Base-by-base conservation (phyloP, 2,329 filamentous ascomycete species). In the Hypoxylon sp. region DNA sequence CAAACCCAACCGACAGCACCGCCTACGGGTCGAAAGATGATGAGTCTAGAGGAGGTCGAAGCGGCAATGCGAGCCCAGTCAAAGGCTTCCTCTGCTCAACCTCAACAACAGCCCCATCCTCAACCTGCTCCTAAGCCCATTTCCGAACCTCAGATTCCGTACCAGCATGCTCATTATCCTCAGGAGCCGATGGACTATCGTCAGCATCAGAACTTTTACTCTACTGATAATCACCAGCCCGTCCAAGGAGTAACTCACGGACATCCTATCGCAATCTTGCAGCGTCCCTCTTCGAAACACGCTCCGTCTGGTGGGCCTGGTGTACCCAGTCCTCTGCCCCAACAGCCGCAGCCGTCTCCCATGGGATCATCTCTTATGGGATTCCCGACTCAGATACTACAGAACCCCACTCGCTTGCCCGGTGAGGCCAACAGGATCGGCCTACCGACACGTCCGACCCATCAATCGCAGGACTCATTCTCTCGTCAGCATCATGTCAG, bases 31-130 rank as follows among this genome's bases (percentile, higher is more conserved):
- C 89, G 90, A 75, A 98, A 94, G 83, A 91, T 98, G 82, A 90
- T 99, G 91, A 98, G 93, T 75, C 80, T 99, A 75, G 96, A 98
- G 78, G 96, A 99, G 82, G 94, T 99, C 19, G 96, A 99, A 82
- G 95, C 95, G 59, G 90, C 93, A 70, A 94, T 99, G 91, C 89
- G 92, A 66, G 85, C 87, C 34, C 91, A 94, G 72, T 82, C 88
- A 32, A 85, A 85, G 68, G 81, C 83, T 10, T 74, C 81, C 7
- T 75, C 81, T 61, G 76, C 23, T 5, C 76, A 79, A 6, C 71
- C 80, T 17, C 75, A 79, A 38, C 77, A 78, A 17, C 73, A 76
- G 34, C 72, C 73, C 70, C 77, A 79, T 43, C 71, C 73, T 5
- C 79, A 78, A 48, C 63, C 69, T 11, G 68, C 57, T 49, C 72